Conservation (phyloP, 495 filamentous ascomycete species). For the Penicillium turbatum region DNA sequence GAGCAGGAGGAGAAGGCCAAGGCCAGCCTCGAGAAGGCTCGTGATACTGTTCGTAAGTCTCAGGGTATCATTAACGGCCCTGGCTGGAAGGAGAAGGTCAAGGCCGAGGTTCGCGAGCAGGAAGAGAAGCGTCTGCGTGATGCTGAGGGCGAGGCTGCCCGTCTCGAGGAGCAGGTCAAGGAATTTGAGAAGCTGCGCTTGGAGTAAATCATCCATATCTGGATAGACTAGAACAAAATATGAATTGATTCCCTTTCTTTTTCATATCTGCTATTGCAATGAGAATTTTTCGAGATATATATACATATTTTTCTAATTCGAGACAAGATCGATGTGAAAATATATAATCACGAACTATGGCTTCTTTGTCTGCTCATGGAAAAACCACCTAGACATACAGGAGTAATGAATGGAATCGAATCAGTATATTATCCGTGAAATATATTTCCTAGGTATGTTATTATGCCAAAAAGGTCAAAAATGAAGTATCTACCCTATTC, state of each 20-base stretch:
- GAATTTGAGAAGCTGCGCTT: conserved; percentile 48
- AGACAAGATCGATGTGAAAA: no score
- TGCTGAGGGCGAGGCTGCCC: conserved; percentile 51
- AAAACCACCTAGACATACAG: no score
- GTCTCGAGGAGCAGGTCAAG: conserved; percentile 51
- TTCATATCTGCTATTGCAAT: neutral
- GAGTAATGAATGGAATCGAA: no score
- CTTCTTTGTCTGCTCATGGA: no score
- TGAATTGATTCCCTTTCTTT: conserved; percentile 10
- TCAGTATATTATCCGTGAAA: no score
- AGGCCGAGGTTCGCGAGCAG: conserved; percentile 52
- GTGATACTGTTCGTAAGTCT: conserved; percentile 32
- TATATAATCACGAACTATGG: no score
- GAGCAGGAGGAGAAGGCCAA: conserved; percentile 61
- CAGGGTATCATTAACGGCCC: conserved; percentile 33
- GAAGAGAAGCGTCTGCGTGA: conserved; percentile 57
- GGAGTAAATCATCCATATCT: conserved; percentile 29
- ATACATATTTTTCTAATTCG: no score
- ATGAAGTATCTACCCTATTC: neutral
- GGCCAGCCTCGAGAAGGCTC: conserved; percentile 44
- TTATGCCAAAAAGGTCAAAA: neutral
- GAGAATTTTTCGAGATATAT: no score
- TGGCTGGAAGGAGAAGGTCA: conserved; percentile 45
- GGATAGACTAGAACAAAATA: conserved; percentile 13
- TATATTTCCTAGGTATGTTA: no score